Base-by-base conservation (phyloP, 2,329 filamentous ascomycete genomes). In the Ploettnerulaceae sp. region DNA sequence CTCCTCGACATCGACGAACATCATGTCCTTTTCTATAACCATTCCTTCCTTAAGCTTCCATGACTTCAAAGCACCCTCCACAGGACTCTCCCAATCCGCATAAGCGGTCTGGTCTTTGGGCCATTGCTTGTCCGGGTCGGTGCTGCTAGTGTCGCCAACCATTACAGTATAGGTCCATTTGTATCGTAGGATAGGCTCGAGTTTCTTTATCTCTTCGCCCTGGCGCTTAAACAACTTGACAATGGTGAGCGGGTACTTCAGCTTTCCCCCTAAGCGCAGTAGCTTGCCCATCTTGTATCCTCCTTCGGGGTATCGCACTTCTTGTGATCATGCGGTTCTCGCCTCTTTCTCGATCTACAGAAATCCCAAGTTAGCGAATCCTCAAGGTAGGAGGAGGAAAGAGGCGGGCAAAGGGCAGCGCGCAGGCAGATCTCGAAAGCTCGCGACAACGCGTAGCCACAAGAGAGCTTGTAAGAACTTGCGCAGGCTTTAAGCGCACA, bases 161-260 rank as follows among this genome's bases (percentile, higher is more conserved):
- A 81, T 81, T 67, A 89, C 84, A 62, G 73, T 82, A 67, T 84
- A 90, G 60, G 82, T 82, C 70, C 90, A 98, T 52, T 82, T 82
- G 74, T 96, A 98, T 65, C 86, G 81, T 64, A 98, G 82, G 46
- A 97, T 75, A 45, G 81, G 76, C 61, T 89, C 85, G 62, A 88
- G 75, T 66, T 85, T 85, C 61, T 80, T 76, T 61, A 98, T 78
- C 52, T 76, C 64, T 59, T 95, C 88, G 66, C 86, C 85, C 15
- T 79, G 77, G 56, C 75, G 71, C 67, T 89, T 89, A 57, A 91
- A 77, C 51, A 97, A 76, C 67, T 88, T 85, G 60, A 83, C 89
- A 68, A 98, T 84, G 58, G 85, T 95, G 68, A 97, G 90, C 60
- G 93, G 93, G 69, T 97, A 98, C 68, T 85, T 86, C 58, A 96